Evolutionary conservation across 2,329 filamentous ascomycete species (phyloP), one percentile per base, ranked within the genome.

Genomic region (Cercospora sp.): DNA sequence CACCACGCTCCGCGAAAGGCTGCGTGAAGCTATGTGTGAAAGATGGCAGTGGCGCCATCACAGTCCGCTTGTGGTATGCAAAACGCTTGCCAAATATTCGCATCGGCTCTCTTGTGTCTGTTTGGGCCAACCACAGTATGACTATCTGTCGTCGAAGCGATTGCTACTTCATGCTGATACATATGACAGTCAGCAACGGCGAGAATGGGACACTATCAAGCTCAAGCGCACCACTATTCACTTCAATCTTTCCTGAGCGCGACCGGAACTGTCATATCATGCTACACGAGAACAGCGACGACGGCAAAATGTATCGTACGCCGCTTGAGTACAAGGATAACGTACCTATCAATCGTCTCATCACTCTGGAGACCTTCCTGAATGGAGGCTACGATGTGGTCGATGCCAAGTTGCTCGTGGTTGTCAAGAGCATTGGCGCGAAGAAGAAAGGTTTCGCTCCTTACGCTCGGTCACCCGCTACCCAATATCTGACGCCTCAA

Each of bases 221-320:
- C 13, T 79, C 80, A 0, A 80, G 77, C 49, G 86, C 85, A 63
- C 81, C 82, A 1, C 77, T 85, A 21, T 84, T 84, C 63, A 84
- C 85, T 0, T 85, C 83, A n/a, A 82, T 90, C 32, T 88, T 88
- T 63, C 87, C 87, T 0, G 85, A 87, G 49, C 82, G 85, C 7
- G 83, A 87, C 65, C 82, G 82, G 6, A 81, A 81, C 51, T 87
- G 84, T 53, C 83, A 87, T 67, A 78, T 89, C 61, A 83, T 84
- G 76, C 76, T 88, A 10, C 83, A 88, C 63, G 78, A 82, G n/a
- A 82, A 83, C 30, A 80, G 78, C 49, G 82, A 84, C 62, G 77
- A 82, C 40, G 76, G 81, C 16, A 75, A 71, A 8, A 78, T 82
- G 65, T 83, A 82, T 72, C 84, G 82, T 40, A 77, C 72, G 30